phyloP scores from a whole-genome alignment of 2,329 filamentous ascomycete species.

The Talaromyces piceae region DNA sequence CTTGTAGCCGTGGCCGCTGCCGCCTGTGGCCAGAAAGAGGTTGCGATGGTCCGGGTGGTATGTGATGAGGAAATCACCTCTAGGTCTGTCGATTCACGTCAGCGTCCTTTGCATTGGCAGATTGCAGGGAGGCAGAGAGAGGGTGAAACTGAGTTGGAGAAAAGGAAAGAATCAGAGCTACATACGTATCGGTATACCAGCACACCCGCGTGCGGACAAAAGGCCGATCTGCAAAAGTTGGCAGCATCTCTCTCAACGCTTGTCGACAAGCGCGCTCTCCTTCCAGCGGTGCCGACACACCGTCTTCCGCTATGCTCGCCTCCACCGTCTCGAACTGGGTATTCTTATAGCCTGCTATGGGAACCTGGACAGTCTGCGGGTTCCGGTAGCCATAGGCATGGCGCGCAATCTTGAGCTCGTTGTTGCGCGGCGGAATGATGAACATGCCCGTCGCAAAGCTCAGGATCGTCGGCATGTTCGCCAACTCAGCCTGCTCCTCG shows the following conservation, averaged over 20 bases:
- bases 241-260: slow-evolving; percentile 55
- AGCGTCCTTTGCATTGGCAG: background rate
- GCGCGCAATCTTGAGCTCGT: slow-evolving; percentile 61
- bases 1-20: slow-evolving; percentile 48
- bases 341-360: slow-evolving; percentile 11
- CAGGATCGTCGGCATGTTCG: slow-evolving; percentile 57
- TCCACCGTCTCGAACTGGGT: slow-evolving; percentile 21
- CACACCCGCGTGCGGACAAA: slow-evolving; percentile 59
- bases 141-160: too few species aligned
- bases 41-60: slow-evolving; percentile 55
- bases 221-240: slow-evolving; percentile 51
- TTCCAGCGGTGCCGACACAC: slow-evolving; percentile 41
- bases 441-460: slow-evolving; percentile 47
- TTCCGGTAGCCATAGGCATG: slow-evolving; percentile 62
- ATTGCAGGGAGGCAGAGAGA: too few species aligned
- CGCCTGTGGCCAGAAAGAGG: slow-evolving; percentile 46
- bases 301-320: slow-evolving; percentile 34
- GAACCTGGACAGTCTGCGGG: slow-evolving; percentile 27
- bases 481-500: slow-evolving; percentile 60
- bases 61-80: slow-evolving; percentile 63
- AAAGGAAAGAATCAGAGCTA: background rate
- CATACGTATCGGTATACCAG: slow-evolving; percentile 66
- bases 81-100: slow-evolving; percentile 35
- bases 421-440: slow-evolving; percentile 46
- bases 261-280: slow-evolving; percentile 55